Evolutionary conservation across 2,329 filamentous ascomycete genomes (phyloP).

Genomic region (Curvularia sp.): DNA sequence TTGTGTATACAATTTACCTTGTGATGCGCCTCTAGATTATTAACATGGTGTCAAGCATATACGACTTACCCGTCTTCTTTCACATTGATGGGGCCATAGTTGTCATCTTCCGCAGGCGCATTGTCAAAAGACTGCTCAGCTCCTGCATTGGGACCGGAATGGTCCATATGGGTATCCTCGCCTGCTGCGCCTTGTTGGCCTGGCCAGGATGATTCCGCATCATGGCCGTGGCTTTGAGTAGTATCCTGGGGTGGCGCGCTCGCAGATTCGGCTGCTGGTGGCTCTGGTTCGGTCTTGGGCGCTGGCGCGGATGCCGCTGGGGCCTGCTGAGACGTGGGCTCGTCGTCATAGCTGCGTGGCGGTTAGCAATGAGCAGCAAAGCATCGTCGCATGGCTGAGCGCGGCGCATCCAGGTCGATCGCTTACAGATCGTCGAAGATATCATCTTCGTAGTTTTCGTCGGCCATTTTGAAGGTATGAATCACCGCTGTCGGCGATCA

Average conservation of each 20-base stretch:
- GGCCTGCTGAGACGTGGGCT: constrained; percentile 42
- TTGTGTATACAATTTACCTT: constrained; percentile 25
- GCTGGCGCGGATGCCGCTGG: constrained; percentile 30
- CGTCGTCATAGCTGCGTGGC: constrained; percentile 50
- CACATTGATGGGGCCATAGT: constrained; percentile 67
- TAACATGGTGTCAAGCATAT: constrained; percentile 14
- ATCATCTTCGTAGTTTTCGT: constrained; percentile 89
- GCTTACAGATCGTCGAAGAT: constrained; percentile 94
- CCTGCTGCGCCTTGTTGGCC: constrained; percentile 27
- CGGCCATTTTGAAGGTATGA: constrained; percentile 65
- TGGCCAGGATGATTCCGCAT: constrained; percentile 28
- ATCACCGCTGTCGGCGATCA: not conserved
- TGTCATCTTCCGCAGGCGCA: constrained; percentile 48
- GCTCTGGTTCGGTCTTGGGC: constrained; percentile 31
- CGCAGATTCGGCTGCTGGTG: constrained; percentile 26
- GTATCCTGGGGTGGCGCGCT: constrained; percentile 28
- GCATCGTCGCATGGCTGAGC: not conserved
- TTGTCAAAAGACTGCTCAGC: constrained; percentile 42
- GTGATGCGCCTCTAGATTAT: constrained; percentile 31
- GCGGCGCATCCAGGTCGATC: constrained; percentile 6
- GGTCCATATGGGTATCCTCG: constrained; percentile 43
- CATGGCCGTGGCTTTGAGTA: constrained; percentile 22
- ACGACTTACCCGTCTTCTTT: constrained; percentile 89
- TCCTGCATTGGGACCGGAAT: constrained; percentile 39
- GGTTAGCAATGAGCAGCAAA: constrained; percentile 20